Base-by-base conservation (phyloP, 345 rosid genomes). In the Linum lewisii region DNA sequence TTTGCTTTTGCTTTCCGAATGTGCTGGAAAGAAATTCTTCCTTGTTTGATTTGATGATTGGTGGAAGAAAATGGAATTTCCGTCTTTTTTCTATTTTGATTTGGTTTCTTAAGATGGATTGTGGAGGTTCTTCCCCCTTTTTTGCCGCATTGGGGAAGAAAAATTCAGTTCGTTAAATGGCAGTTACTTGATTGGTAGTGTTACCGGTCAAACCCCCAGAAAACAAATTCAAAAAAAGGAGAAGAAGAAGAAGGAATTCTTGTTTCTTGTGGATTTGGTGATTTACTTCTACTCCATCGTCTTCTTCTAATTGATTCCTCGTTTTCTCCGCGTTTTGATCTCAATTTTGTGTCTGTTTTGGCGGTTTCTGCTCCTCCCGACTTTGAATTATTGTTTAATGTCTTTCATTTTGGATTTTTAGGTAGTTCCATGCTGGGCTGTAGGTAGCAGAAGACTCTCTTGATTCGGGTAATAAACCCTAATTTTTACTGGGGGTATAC, bases 311-410 rank as follows among this genome's bases (percentile, higher is more conserved):
- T 34, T 11, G 7, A 6, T 16, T 16, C 45, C 45, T 38, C 45
- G 15, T 38, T 38, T 38, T 10, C 45, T 38, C 47, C 47, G 47
- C 47, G 13, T 42, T 42, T 42, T 42, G 16, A 42, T 11, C 47
- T 42, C 47, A 42, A 42, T 22, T 61, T 10, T 9, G 34, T 29
- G 34, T 29, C 34, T 29, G 7, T 29, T 21, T 15, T 22, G 6
- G 29, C 60, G 21, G 22, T 57, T 4, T 58, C 54, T 37, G 60
- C 67, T 56, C 82, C 60, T n/a, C 21, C 49, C 49, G 61, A 55
- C 61, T 55, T 19, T 50, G 26, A 69, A 58, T 66, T 52, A 55
- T 25, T 69, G 60, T 59, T 63, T 11, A 5, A 56, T 51, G 67
- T 70, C 54, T 64, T 29, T 57, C 23, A 13, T 58, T 68, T 36